These are phyloP conservation scores for Aphanoascus verrucosus DNA, from an alignment of 2,329 filamentous ascomycete species.

Conservation along the genomic window DNA sequence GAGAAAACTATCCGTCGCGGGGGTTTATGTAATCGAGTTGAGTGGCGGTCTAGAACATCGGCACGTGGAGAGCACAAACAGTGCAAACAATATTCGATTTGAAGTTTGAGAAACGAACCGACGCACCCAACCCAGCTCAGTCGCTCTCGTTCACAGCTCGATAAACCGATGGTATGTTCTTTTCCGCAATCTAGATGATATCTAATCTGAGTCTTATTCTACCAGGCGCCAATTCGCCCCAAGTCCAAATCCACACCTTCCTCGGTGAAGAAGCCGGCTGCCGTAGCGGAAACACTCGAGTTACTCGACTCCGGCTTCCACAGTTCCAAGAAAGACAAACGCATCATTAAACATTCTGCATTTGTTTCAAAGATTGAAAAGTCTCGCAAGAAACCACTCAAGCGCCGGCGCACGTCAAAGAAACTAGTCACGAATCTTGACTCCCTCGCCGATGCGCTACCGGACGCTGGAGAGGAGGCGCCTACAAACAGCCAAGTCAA, in stretches of 20 bases:
- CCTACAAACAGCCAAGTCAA: conserved; percentile 45
- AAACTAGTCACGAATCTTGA: conserved; percentile 68
- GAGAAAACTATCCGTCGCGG: background rate
- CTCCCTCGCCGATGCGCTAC: conserved; percentile 68
- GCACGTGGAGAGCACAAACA: conserved; percentile 2
- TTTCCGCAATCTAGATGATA: too few species aligned
- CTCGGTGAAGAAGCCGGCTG: conserved; percentile 15
- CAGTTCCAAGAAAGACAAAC: conserved; percentile 72
- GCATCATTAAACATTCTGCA: conserved; percentile 64
- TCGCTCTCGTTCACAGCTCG: background rate
- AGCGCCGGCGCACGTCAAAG: conserved; percentile 58
- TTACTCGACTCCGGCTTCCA: conserved; percentile 44
- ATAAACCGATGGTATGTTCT: conserved; percentile 1
- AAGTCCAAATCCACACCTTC: conserved; percentile 17
- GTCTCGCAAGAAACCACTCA: conserved; percentile 44
- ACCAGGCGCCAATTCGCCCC: conserved; percentile 23
- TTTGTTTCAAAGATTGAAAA: conserved; percentile 71
- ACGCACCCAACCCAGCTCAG: background rate
- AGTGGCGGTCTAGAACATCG: background rate
- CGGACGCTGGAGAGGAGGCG: conserved; percentile 46
- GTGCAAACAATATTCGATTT: conserved; percentile 1
- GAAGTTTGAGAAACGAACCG: background rate
- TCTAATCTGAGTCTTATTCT: background rate
- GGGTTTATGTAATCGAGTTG: background rate
- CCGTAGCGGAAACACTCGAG: conserved; percentile 13